A percentile compares a stretch with the other conserved stretches of the same genome.
phyloP scores from a whole-genome alignment of 2,329 filamentous ascomycete genomes.

The Colletotrichum musae region DNA sequence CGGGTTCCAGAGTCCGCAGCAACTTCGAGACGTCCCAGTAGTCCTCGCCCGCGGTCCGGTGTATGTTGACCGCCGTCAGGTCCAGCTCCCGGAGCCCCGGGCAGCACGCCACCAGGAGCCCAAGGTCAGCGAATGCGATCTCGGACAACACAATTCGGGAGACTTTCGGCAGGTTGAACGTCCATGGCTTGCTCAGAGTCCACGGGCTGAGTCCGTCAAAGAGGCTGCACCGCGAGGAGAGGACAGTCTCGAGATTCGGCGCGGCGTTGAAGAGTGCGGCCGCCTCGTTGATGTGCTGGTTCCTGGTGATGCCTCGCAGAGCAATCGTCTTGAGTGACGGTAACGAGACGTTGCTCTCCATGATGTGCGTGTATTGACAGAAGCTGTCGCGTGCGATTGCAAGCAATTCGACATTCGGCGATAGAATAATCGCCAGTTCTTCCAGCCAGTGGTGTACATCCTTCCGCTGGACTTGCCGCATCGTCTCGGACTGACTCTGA shows the following conservation, averaged over 20 bases:
- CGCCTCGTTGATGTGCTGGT: constrained; percentile 30
- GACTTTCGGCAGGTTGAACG: neutral
- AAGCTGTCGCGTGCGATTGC: constrained; percentile 27
- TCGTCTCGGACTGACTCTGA: neutral
- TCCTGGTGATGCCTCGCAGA: constrained; percentile 12
- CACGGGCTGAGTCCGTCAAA: constrained; percentile 26
- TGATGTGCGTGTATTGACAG: constrained; percentile 24
- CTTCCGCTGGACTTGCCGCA: constrained; percentile 12
- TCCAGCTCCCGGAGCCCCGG: constrained; percentile 26
- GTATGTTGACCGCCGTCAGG: constrained; percentile 16
- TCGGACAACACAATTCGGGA: constrained; percentile 15
- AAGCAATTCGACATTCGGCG: constrained; percentile 19
- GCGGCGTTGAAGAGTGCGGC: constrained; percentile 20
- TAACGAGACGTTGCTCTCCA: constrained; percentile 8
- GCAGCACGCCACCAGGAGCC: constrained; percentile 24
- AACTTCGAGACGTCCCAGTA: constrained; percentile 32
- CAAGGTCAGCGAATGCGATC: constrained; percentile 24
- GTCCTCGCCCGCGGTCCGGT: constrained; percentile 18
- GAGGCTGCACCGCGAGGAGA: constrained; percentile 13
- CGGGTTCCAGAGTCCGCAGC: constrained; percentile 17
- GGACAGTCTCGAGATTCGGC: constrained; percentile 23
- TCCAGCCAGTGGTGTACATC: constrained; percentile 33
- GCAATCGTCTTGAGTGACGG: constrained; percentile 1
- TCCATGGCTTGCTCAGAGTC: constrained; percentile 17
- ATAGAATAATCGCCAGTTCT: constrained; percentile 25